Evolutionary conservation across 2,329 filamentous ascomycete species (phyloP), one percentile per base, ranked within the genome.

Genomic region (Sclerotiophoma versabilis): DNA sequence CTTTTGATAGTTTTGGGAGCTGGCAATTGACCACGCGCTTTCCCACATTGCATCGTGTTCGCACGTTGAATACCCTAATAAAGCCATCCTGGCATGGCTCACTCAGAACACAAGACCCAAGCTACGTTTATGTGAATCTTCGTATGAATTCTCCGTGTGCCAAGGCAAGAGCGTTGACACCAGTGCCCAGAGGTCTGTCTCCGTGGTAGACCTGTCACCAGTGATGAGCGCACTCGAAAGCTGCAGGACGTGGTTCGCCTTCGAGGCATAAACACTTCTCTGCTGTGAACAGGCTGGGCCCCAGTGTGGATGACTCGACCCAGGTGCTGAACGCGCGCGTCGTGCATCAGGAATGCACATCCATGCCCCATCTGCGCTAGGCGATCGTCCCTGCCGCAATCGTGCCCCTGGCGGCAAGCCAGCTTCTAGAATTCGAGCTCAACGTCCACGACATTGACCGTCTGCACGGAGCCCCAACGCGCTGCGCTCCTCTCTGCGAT

Each of bases 321-420:
- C 9, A 17, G 15, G 22, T 26, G 32, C 9, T 48, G 44, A 48
- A 44, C 32, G 38, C 38, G 51, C 19, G 51, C 46, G 45, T 54
- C 29, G 39, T 54, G 45, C 45, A 49, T 17, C 19, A 11, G 30
- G 41, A 42, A 57, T 63, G 62, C 42, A 54, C 33, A 58, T 60
- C 58, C 45, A 43, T 62, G 57, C 55, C 59, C 34, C 43, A 57
- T 34, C 6, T 46, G 49, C 47, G 30, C 54, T 68, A 69, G 51
- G 64, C 52, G 56, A 54, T 59, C 49, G 54, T 65, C 64, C 54
- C 54, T 63, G 58, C 44, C 60, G 59, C 49, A 61, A 61, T 66
- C 57, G 56, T 57, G 60, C 65, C 63, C 64, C 63, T 65, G 66
- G 62, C 65, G 60, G 59, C 69, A 64, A 66, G 51, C 51, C 51